Evolutionary conservation across 2,329 filamentous ascomycete species (phyloP), one percentile per base, ranked within the genome.

Genomic region (Atkinsonella texensis): DNA sequence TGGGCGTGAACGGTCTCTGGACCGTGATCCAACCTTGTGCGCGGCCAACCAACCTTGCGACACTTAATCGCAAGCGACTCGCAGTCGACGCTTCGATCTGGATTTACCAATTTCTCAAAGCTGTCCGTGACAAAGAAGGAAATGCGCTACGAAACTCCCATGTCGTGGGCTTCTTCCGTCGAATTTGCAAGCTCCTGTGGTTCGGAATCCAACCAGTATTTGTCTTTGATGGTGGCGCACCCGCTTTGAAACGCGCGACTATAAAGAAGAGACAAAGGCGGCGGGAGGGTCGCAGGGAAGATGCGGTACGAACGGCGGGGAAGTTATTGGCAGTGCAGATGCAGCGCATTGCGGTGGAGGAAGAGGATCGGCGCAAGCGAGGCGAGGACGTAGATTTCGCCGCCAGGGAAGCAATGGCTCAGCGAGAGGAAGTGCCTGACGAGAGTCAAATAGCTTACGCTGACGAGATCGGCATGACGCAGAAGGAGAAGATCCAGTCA

Each of bases 101-200:
- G 93, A 97, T 98, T 61, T 98, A 98, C 75, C 93, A 98, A 65
- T 98, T 98, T 63, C 81, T 98, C 61, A 98, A 98, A 72, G 93
- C 94, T 10, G 93, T 98, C 11, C 90, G 93, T 61, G 93, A 98
- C 70, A 96, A 97, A 63, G 93, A 98, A 69, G 93, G 93, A 50
- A 95, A 98, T 64, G 93, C 93, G 1, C 76, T 98, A 49, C 88
- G 90, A 57, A 98, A 96, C 71, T 91, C 88, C 32, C 93, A 98
- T 63, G 81, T 98, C 38, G 88, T 98, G 43, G 93, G 94, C 40
- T 98, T 98, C 79, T 98, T 98, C 70, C 87, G 93, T 49, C 84
- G 93, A 54, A 95, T 98, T 66, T 98, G 93, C 77, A 98, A 98
- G 67, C 78, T 98, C 1, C 78, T 98, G 1, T 98, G 91, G 79